phyloP scores from a whole-genome alignment of 2,329 filamentous ascomycete species.

The Teratosphaeria gauchensis region DNA sequence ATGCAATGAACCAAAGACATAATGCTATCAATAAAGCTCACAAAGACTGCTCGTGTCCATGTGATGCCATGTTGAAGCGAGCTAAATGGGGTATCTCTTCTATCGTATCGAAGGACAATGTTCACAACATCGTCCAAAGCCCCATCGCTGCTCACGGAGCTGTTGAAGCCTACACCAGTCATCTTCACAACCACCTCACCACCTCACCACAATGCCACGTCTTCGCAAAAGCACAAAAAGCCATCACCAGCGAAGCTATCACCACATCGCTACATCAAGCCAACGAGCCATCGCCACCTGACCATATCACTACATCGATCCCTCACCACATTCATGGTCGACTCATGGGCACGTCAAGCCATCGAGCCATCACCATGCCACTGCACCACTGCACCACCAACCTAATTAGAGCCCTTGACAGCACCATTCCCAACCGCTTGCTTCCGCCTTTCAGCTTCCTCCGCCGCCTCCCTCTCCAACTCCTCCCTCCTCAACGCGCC shows the following conservation, averaged over 20 bases:
- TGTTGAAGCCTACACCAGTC: background rate
- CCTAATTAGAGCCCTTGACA: background rate
- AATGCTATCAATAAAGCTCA: too few species aligned
- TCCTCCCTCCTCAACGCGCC: slow-evolving; percentile 33
- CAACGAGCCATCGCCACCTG: background rate
- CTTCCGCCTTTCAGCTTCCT: slow-evolving; percentile 1
- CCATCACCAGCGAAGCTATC: too few species aligned
- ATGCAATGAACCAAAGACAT: too few species aligned
- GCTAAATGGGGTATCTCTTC: background rate
- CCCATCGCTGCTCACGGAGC: background rate
- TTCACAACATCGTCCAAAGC: background rate
- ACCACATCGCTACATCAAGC: background rate
- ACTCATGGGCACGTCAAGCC: too few species aligned
- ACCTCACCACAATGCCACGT: too few species aligned
- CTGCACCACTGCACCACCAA: background rate
- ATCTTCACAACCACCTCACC: background rate
- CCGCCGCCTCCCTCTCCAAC: slow-evolving; percentile 16
- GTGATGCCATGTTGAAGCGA: background rate
- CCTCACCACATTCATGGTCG: too few species aligned
- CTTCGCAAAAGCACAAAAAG: too few species aligned
- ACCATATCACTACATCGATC: too few species aligned
- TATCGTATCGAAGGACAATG: background rate
- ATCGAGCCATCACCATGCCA: too few species aligned
- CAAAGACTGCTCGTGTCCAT: too few species aligned
- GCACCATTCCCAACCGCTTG: background rate